A percentile compares a stretch with the other conserved stretches of the same genome.
These are phyloP conservation scores for Mucor sp. DNA, from an alignment of 371 early-diverging fungal genomes.

Conservation along the genomic window DNA sequence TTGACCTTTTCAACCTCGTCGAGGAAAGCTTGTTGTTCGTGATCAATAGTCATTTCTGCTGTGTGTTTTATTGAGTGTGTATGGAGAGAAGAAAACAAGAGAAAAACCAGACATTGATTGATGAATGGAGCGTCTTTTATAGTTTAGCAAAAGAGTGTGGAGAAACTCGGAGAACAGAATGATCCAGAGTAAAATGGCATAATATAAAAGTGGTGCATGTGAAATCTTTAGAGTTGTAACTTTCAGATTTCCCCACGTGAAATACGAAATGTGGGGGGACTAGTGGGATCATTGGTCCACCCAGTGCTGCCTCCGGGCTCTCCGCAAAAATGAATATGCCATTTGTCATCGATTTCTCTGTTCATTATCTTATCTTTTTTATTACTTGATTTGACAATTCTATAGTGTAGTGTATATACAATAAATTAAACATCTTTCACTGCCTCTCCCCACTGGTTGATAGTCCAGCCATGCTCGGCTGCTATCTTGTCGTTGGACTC, in stretches of 20 bases:
- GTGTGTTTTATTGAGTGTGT: not conserved
- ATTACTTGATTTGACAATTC: conserved; percentile 4
- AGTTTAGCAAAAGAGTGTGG: not conserved
- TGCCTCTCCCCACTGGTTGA: conserved; percentile 29
- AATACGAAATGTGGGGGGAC: conserved; percentile 12
- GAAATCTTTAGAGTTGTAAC: not conserved
- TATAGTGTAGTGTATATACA: not conserved
- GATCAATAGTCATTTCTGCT: conserved; percentile 30
- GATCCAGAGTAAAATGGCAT: not conserved
- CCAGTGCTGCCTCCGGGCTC: conserved; percentile 14
- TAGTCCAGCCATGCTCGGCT: conserved; percentile 35
- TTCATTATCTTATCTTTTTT: conserved; percentile 19
- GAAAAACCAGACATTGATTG: not conserved
- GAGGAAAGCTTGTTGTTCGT: conserved; percentile 73
- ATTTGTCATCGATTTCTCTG: conserved; percentile 20
- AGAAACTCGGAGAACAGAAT: conserved; percentile 19
- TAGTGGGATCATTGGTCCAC: not conserved
- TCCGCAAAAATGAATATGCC: conserved; percentile 17
- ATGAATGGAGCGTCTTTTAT: not conserved
- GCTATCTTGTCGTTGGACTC: conserved; percentile 40
- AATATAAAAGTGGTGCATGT: not conserved
- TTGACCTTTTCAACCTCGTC: conserved; percentile 81
- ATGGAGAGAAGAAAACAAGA: conserved; percentile 2
- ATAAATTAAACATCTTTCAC: conserved; percentile 5
- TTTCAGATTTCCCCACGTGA: conserved; percentile 16